Evolutionary conservation across 257 asterid genomes (phyloP).

Genomic region (Salvia splendens): DNA sequence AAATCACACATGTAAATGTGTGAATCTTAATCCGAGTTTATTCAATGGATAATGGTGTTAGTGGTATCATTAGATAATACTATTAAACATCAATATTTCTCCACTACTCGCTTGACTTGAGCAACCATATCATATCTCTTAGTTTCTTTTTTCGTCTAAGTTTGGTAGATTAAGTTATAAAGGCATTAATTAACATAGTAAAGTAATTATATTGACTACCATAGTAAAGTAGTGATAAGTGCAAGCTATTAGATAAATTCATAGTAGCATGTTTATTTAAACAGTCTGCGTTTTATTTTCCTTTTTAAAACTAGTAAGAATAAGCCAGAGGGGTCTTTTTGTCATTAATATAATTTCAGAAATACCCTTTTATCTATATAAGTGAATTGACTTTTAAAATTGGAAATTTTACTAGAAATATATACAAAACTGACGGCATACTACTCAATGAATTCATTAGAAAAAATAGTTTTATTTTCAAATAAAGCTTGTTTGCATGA

Average conservation of each 20-base stretch:
- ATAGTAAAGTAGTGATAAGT: constrained; percentile 10
- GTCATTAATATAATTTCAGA: neutral
- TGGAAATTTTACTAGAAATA: neutral
- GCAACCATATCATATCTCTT: neutral
- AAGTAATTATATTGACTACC: neutral
- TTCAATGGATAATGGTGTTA: constrained; percentile 11
- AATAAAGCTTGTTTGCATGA: no score
- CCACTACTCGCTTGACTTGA: constrained; percentile 32
- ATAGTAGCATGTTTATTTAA: neutral
- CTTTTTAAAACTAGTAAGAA: no score
- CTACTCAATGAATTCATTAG: no score
- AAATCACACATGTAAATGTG: neutral
- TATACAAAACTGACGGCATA: no score
- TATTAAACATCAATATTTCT: constrained; percentile 15
- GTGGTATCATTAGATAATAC: constrained; percentile 25
- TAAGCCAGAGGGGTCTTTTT: no score
- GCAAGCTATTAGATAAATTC: constrained; percentile 15
- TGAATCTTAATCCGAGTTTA: constrained; percentile 7
- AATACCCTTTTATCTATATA: neutral
- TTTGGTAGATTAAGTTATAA: neutral
- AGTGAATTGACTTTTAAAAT: no score
- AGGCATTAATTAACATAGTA: constrained; percentile 4
- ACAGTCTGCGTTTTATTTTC: no score
- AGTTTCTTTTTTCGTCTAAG: neutral
- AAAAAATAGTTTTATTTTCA: no score